Evolutionary conservation across 352 stramenopile species (phyloP).

Genomic region (Ophiocytium majus): DNA sequence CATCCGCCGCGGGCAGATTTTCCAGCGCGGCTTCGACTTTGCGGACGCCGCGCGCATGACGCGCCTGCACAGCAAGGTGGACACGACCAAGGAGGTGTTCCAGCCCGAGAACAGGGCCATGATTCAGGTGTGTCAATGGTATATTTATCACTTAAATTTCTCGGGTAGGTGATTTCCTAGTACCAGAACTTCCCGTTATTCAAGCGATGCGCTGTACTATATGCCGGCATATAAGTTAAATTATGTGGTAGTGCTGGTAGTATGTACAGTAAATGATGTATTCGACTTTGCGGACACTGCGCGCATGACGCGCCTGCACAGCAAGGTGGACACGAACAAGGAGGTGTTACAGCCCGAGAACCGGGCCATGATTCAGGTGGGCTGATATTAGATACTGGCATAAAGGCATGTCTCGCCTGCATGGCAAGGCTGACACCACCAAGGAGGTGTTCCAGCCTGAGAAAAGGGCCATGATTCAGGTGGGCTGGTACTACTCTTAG

Average conservation of each 20-base stretch:
- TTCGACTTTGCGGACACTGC: neutral
- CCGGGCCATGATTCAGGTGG: neutral
- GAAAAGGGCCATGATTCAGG: neutral
- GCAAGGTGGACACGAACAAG: neutral
- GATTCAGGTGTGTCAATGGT: no score
- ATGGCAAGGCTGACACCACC: neutral
- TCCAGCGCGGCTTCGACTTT: neutral
- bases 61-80: neutral
- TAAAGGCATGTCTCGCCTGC: no score
- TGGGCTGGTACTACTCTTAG: no score
- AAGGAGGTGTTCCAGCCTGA: neutral
- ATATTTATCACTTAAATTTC: no score
- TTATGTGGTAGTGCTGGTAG: no score
- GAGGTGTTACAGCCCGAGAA: neutral
- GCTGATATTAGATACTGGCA: no score
- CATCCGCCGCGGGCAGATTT: neutral
- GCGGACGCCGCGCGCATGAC: neutral
- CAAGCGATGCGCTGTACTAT: no score
- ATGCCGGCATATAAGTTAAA: no score
- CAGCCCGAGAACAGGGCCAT: neutral
- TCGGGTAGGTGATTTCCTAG: no score
- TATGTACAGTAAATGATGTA: no score
- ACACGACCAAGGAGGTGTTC: neutral
- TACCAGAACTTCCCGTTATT: no score
- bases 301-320: neutral